These are phyloP conservation scores for Phalaenopsis aphrodite DNA, from an alignment of 106 monocot genomes.

Conservation along the genomic window DNA sequence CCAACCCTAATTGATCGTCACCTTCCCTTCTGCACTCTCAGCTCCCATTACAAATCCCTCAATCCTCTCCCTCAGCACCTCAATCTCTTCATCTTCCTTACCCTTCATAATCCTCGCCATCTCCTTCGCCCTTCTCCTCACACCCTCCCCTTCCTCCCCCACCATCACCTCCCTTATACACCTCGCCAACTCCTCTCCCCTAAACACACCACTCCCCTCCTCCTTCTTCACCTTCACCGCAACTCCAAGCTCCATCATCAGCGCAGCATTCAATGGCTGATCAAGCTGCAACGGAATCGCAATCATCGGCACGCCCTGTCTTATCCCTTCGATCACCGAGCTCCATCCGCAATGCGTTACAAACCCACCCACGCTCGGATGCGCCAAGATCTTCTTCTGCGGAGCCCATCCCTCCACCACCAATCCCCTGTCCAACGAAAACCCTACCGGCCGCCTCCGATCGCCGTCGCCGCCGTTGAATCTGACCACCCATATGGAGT, in stretches of 20 bases:
- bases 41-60: neutral
- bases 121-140: slow-evolving; percentile 33
- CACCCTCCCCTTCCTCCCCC: slow-evolving; percentile 9
- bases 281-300: slow-evolving; percentile 53
- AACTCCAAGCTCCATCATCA: slow-evolving; percentile 37
- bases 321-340: slow-evolving; percentile 50
- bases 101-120: slow-evolving; percentile 17
- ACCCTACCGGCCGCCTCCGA: slow-evolving; percentile 15
- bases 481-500: slow-evolving; percentile 58
- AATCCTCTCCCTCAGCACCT: neutral
- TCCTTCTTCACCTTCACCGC: slow-evolving; percentile 25
- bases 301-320: slow-evolving; percentile 33
- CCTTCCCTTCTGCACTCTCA: neutral
- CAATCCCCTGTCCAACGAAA: slow-evolving; percentile 15
- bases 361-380: slow-evolving; percentile 38
- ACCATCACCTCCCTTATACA: slow-evolving; percentile 14
- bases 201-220: slow-evolving; percentile 3
- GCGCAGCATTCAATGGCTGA: slow-evolving; percentile 44
- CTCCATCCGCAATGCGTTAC: slow-evolving; percentile 62
- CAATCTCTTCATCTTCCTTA: slow-evolving; percentile 17
- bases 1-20: too few relatives aligned
- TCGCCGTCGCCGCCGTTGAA: neutral
- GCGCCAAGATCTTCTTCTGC: slow-evolving; percentile 41
- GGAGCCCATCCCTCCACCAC: slow-evolving; percentile 62
- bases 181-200: slow-evolving; percentile 31